Evolutionary conservation across 768 basidiomycete species (phyloP), one percentile per base, ranked within the genome.

Genomic region (Suillus luteus): DNA sequence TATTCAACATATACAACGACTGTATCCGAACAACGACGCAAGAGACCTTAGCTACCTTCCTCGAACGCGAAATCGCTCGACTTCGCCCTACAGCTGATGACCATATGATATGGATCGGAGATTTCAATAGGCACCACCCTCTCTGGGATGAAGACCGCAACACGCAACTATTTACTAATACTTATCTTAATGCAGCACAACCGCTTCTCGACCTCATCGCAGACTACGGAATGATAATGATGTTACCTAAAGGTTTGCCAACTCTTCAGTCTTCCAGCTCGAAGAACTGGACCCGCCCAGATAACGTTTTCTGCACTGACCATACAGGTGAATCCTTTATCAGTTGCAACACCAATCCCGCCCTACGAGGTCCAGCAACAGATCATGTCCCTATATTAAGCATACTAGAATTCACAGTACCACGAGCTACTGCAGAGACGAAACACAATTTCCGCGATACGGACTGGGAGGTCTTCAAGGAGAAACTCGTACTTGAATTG

Each of bases 51-150:
- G 19, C 57, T 0, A 33, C 12, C 2, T 59, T 22, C 41, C 61
- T 65, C 0, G 3, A 17, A 6, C 12, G 3, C 1, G 37, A 65
- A 2, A 31, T 40, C 3, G 11, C 31, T 0, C 1, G 1, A 17
- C 3, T 63, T 17, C 12, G 40, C 6, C 49, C 60, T 0, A 11
- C 58, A 2, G 35, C 33, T 12, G 14, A 58, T 0, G 54, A 65
- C 24, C 66, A 68, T 24, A 35, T 70, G 41, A 24, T 73, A 8
- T 44, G 43, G 43, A 2, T 44, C 1, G 43, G 43, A 4, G 43
- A 44, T 3, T 44, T 44, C 4, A 73, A 71, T 35, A 35, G 63
- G 5, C 72, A 73, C 41, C 72, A 73, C 61, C 71, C 69, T 0
- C 40, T 67, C 0, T 73, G 72, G 72, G 72, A 73, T 5, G 65